Conservation (phyloP, 2,329 filamentous ascomycete genomes). For the Dothistroma pini region DNA sequence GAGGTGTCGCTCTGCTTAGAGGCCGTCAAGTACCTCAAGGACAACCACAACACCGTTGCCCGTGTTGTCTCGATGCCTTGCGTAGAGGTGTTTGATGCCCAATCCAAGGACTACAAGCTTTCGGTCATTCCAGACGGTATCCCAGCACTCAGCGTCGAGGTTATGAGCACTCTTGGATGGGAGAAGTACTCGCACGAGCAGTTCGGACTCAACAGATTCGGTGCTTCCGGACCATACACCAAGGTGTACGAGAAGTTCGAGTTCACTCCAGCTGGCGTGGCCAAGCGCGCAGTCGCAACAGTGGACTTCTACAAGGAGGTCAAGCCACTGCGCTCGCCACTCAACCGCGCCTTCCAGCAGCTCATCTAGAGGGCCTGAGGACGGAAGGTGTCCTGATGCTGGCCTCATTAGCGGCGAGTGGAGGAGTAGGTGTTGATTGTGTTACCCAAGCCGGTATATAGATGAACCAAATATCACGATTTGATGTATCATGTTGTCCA, state of each 20-base stretch:
- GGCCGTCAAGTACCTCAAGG: constrained; percentile 83
- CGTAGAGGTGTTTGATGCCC: constrained; percentile 93
- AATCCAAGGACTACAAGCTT: constrained; percentile 92
- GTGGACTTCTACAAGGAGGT: constrained; percentile 97
- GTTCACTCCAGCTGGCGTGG: constrained; percentile 94
- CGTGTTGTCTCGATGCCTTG: constrained; percentile 95
- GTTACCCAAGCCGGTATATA: neutral
- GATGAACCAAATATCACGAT: constrained; percentile 13
- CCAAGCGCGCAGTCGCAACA: constrained; percentile 89
- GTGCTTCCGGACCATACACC: constrained; percentile 95
- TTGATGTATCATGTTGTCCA: neutral
- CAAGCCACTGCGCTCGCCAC: constrained; percentile 79
- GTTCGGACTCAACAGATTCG: constrained; percentile 98
- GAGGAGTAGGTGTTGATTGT: constrained; percentile 2
- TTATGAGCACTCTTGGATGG: constrained; percentile 97
- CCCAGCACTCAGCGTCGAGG: constrained; percentile 88
- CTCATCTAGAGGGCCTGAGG: constrained; percentile 62
- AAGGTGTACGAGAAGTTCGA: constrained; percentile 99
- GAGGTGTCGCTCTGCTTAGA: constrained; percentile 94
- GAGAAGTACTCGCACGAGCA: constrained; percentile 99
- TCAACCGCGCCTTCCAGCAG: constrained; percentile 98
- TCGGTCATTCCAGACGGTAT: constrained; percentile 91
- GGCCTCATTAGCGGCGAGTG: neutral
- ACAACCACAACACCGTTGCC: constrained; percentile 81
- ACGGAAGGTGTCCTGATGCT: neutral